Evolutionary conservation across 768 basidiomycete genomes (phyloP), one percentile per base, ranked within the genome.

Genomic region (Tricholomella constricta): DNA sequence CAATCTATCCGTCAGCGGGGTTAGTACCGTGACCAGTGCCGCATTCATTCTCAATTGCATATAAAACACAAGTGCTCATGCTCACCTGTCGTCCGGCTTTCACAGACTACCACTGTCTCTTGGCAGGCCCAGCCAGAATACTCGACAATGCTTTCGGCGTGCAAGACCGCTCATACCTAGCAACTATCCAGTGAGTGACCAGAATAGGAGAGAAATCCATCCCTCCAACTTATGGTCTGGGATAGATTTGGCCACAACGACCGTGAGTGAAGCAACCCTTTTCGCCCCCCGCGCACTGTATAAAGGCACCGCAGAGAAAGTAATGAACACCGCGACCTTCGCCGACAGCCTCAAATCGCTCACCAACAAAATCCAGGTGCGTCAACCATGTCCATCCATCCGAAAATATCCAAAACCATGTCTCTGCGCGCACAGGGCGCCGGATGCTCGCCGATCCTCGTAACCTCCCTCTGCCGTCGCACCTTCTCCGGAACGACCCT

Each of bases 41-140:
- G 11, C 6, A 34, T 10, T 11, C n/a, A n/a, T n/a, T n/a, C n/a
- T n/a, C n/a, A n/a, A n/a, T n/a, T n/a, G n/a, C n/a, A n/a, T n/a
- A n/a, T n/a, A n/a, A n/a, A n/a, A n/a, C n/a, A 8, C 29, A 8
- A 19, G 17, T 6, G 25, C 12, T 17, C 25, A 7, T n/a, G 29
- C 27, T 31, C 15, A 22, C 27, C 9, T 19, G 15, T 41, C 15
- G n/a, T 1, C 15, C n/a, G n/a, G n/a, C 8, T 22, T 38, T 2
- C 14, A 7, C 22, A 48, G 47, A 48, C 47, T 3, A 48, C 47
- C 47, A 48, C 47, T 15, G 36, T 48, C 4, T 36, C 47, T 6
- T 48, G 47, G 47, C 47, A 48, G 47, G 26, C 38, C 25, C 48
- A 50, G 26, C 38, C 48, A 25, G 25, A 50, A 19, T 50, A 50